Percentiles rank a stretch among this genome's conserved stretches.
Conservation (phyloP, 768 basidiomycete species). For the Galerina marginata region DNA sequence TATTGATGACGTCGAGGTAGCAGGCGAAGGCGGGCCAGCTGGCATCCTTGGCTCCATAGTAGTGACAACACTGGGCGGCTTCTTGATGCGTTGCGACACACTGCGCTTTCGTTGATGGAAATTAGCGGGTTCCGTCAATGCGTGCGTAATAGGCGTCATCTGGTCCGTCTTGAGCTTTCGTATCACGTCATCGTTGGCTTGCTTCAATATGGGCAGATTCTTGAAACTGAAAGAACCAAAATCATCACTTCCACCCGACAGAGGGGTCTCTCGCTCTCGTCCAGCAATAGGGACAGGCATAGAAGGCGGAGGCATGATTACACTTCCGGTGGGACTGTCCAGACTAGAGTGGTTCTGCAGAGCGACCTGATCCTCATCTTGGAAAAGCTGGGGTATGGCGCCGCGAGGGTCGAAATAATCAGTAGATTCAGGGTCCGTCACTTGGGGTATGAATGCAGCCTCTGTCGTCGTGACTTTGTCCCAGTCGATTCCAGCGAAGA, state of each 20-base stretch:
- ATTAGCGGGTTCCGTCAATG: constrained; percentile 66
- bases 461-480: constrained; percentile 85
- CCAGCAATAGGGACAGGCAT: constrained; percentile 46
- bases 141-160: constrained; percentile 75
- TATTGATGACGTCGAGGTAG: constrained; percentile 89
- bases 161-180: constrained; percentile 94
- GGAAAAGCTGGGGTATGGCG: constrained; percentile 88
- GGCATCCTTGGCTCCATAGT: constrained; percentile 64
- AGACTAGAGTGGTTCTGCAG: constrained; percentile 52
- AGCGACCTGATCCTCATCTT: constrained; percentile 79
- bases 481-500: constrained; percentile 93
- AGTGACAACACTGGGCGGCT: constrained; percentile 80
- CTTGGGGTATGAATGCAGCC: constrained; percentile 94
- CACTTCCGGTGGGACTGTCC: constrained; percentile 51
- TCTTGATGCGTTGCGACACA: constrained; percentile 81
- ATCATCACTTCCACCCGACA: constrained; percentile 77
- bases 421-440: constrained; percentile 97
- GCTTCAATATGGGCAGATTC: constrained; percentile 93
- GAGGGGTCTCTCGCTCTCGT: constrained; percentile 45
- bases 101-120: constrained; percentile 75
- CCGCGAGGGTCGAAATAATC: constrained; percentile 99
- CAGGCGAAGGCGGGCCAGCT: constrained; percentile 89
- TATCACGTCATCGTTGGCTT: constrained; percentile 98
- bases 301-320: constrained; percentile 47
- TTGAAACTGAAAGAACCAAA: constrained; percentile 99